phyloP scores from a whole-genome alignment of 345 rosid species.

The Camelina sativa region DNA sequence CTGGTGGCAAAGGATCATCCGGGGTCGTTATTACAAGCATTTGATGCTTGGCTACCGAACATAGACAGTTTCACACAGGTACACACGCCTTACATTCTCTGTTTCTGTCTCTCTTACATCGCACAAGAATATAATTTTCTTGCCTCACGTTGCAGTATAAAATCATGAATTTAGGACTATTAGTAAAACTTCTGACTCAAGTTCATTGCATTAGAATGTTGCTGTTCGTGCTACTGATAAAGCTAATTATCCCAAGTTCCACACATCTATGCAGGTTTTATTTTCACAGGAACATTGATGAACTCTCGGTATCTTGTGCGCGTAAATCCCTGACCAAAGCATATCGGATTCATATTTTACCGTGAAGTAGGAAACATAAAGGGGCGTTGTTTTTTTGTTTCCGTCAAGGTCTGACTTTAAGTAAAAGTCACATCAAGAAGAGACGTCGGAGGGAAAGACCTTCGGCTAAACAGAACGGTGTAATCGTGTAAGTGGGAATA shows the following conservation, averaged over 20 bases:
- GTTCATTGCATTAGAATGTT: constrained; percentile 8
- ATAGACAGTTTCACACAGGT: constrained; percentile 41
- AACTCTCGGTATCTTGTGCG: constrained; percentile 7
- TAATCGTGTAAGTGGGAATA: constrained; percentile 16
- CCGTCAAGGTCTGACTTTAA: constrained; percentile 15
- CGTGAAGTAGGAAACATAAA: constrained; percentile 14
- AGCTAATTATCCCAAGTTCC: constrained; percentile 14
- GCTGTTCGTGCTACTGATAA: background rate
- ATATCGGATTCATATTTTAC: constrained; percentile 13
- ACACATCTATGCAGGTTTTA: constrained; percentile 25
- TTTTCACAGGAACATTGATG: constrained; percentile 29
- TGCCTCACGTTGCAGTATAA: too few species aligned
- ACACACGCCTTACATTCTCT: constrained; percentile 9
- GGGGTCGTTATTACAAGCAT: constrained; percentile 91
- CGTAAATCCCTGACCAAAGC: constrained; percentile 8
- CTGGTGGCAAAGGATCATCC: constrained; percentile 74
- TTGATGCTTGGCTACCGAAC: constrained; percentile 67
- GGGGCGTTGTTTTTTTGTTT: background rate
- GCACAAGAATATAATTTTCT: too few species aligned
- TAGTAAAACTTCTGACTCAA: background rate
- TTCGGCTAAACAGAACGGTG: constrained; percentile 3
- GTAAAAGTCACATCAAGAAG: constrained; percentile 20
- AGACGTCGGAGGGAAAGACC: constrained; percentile 19
- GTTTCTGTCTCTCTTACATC: constrained; percentile 23
- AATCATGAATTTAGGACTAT: background rate